These are phyloP conservation scores for Steccherinum ochraceum DNA, from an alignment of 768 basidiomycete genomes.

Conservation along the genomic window DNA sequence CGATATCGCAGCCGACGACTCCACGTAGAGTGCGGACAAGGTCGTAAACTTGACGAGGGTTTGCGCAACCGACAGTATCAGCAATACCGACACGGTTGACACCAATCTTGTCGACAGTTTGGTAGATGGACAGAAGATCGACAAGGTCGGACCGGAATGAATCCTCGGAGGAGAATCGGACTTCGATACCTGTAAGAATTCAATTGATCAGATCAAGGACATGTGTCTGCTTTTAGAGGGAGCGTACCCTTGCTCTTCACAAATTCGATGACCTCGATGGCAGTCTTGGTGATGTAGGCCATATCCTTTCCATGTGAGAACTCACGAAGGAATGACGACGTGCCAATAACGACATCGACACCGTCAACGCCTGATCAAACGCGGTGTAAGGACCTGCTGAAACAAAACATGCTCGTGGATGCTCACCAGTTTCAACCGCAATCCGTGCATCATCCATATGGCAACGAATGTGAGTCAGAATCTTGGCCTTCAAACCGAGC, in stretches of 20 bases:
- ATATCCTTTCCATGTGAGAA: conserved; percentile 99
- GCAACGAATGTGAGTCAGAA: conserved; percentile 97
- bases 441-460: conserved; percentile 99
- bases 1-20: conserved; percentile 96
- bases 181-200: conserved; percentile 62
- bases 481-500: conserved; percentile 93
- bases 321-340: conserved; percentile 97
- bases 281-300: conserved; percentile 98
- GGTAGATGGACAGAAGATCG: conserved; percentile 97
- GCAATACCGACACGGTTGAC: conserved; percentile 99
- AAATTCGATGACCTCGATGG: conserved; percentile 97
- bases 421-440: conserved; percentile 91
- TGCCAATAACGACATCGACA: conserved; percentile 98
- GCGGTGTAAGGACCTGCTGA: no score
- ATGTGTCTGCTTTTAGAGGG: neutral
- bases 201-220: no score
- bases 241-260: conserved; percentile 91
- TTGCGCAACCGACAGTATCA: conserved; percentile 98
- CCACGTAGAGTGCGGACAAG: conserved; percentile 93
- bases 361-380: conserved; percentile 99
- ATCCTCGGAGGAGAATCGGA: conserved; percentile 99
- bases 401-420: no score
- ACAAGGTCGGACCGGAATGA: conserved; percentile 99
- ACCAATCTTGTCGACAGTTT: conserved; percentile 98
- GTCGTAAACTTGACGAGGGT: conserved; percentile 97